Evolutionary conservation across 2,329 filamentous ascomycete species (phyloP).

Genomic region (Penicillium thymicola): DNA sequence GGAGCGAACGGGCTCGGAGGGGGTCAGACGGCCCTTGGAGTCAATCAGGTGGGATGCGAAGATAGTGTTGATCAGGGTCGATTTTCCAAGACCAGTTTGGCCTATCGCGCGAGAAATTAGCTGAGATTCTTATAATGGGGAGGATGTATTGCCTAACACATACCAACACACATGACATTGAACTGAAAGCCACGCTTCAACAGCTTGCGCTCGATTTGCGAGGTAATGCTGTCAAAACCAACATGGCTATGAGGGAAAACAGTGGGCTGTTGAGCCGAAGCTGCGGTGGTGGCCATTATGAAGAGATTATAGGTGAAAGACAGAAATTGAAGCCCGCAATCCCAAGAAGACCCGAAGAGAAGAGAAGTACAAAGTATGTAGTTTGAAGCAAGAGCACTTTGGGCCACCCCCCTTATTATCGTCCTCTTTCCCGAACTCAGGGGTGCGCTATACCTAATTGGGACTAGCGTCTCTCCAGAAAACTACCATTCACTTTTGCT

Average conservation of each 20-base stretch:
- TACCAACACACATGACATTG: constrained; percentile 99
- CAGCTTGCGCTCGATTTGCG: constrained; percentile 98
- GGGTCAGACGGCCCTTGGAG: constrained; percentile 90
- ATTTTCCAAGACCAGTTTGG: constrained; percentile 98
- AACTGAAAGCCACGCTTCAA: constrained; percentile 99
- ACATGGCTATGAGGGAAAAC: constrained; percentile 95
- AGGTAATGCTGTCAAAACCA: constrained; percentile 99
- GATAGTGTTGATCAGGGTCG: constrained; percentile 99
- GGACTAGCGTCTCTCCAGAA: constrained; percentile 31
- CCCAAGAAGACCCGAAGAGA: constrained; percentile 8
- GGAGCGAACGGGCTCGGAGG: constrained; percentile 87
- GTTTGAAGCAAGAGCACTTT: constrained; percentile 7
- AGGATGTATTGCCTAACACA: constrained; percentile 42
- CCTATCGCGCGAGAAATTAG: constrained; percentile 53
- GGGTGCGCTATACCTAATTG: constrained; percentile 33
- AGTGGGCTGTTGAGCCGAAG: constrained; percentile 43
- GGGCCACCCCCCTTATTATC: constrained; percentile 17
- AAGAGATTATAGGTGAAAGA: constrained; percentile 15
- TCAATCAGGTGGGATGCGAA: constrained; percentile 99
- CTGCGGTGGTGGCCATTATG: constrained; percentile 64
- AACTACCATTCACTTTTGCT: constrained; percentile 8
- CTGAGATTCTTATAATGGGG: not conserved
- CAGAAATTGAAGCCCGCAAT: constrained; percentile 1
- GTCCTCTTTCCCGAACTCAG: constrained; percentile 31
- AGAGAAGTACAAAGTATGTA: constrained; percentile 5